Evolutionary conservation across 2,329 filamentous ascomycete genomes (phyloP), one percentile per base, ranked within the genome.

Genomic region (Alternaria hordeiaustralica): DNA sequence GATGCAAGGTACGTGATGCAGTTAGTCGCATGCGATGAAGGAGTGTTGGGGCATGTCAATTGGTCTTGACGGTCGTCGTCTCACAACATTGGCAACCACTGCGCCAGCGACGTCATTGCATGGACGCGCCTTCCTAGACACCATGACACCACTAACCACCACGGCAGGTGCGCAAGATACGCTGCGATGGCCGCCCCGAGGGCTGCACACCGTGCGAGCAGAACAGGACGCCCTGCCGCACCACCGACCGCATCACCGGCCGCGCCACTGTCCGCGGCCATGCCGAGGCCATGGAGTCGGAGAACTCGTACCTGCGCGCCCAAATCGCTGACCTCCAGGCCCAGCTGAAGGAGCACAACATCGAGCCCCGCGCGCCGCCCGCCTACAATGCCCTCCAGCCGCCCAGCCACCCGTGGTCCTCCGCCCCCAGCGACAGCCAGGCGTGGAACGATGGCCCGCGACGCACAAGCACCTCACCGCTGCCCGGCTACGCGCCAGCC

Each of bases 221-320:
- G 79, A 91, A 92, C 76, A 89, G 88, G 67, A 88, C 91, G 71
- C 88, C 92, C 75, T 97, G 93, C 82, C 90, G 88, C 81, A 94
- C 94, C 58, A 97, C 93, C 61, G 93, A 97, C 79, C 89, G 93
- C 71, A 93, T 96, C 75, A 94, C 92, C 4, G 92, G 93, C 62
- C 90, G 91, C 66, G 92, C 93, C 55, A 91, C 92, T 63, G 88
- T 89, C 61, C 86, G 93, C 71, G 93, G 93, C 57, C 93, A 95
- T 74, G 85, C 92, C 68, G 90, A 94, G 76, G 87, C 90, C 70
- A 84, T 96, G 60, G 92, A 97, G 79, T 86, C 87, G 64, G 89
- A 94, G 74, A 90, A 90, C 78, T 83, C 81, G n/a, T 86, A 86
- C 70, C 87, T 95, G 82, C 84, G 90, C 67, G 83, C 84, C 60